Evolutionary conservation across 2,329 filamentous ascomycete species (phyloP).

Genomic region (Penicillium sp.): DNA sequence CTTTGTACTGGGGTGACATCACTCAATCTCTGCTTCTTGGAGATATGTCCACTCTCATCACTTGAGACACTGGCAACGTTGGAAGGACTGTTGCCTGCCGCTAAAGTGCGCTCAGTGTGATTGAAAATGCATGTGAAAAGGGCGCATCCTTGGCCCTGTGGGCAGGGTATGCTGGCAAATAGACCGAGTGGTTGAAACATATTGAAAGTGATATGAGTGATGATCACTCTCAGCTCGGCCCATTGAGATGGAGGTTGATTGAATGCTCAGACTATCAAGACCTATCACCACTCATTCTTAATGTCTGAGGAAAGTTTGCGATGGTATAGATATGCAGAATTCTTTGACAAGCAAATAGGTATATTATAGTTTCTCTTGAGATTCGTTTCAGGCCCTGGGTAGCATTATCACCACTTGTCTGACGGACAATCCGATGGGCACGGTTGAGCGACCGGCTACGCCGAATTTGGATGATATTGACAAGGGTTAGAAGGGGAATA

Average conservation of each 20-base stretch:
- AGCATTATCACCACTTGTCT: background rate
- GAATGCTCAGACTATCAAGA: background rate
- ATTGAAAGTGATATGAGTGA: slow-evolving; percentile 14
- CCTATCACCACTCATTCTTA: background rate
- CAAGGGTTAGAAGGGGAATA: background rate
- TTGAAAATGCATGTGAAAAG: slow-evolving; percentile 64
- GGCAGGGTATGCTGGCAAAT: slow-evolving; percentile 59
- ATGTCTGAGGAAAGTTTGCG: background rate
- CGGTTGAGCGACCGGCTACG: background rate
- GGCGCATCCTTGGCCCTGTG: slow-evolving; percentile 54
- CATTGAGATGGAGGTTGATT: background rate
- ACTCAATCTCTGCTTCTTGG: slow-evolving; percentile 36
- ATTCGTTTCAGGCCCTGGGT: background rate
- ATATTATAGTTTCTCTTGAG: background rate
- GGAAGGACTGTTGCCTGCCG: slow-evolving; percentile 19
- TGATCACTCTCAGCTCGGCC: background rate
- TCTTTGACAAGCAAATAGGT: background rate
- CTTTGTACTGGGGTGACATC: background rate
- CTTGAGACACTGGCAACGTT: slow-evolving; percentile 6
- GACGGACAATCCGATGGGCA: background rate
- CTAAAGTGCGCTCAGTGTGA: slow-evolving; percentile 44
- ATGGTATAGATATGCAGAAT: background rate
- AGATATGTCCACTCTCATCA: slow-evolving; percentile 20
- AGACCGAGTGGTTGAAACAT: slow-evolving; percentile 63
- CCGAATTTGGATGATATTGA: background rate